Evolutionary conservation across 192 early-diverging fungal genomes (phyloP), one percentile per base, ranked within the genome.

Genomic region (Thamnidium elegans): DNA sequence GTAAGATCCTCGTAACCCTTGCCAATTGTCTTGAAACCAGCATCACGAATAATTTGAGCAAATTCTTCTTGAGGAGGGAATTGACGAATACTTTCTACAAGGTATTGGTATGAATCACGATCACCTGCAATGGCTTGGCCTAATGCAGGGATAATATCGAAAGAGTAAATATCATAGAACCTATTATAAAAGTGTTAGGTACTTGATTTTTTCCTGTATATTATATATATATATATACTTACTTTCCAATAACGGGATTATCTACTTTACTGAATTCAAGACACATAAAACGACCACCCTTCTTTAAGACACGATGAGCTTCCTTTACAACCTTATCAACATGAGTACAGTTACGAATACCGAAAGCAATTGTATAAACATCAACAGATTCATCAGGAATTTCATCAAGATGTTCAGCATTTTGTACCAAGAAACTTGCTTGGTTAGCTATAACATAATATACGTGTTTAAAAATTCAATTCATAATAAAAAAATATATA

Each of bases 311-410:
- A 46, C 97, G 85, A 77, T 91, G 90, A 1, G 97, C 97, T 76
- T 99, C 92, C 54, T 71, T 72, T 31, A 99, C 77, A 1, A 95
- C 97, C 10, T 75, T 79, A 63, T 97, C 94, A 20, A 94, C 81
- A 62, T 95, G 90, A 1, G 97, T 98, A 77, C 92, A 95, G 77
- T 99, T 99, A 65, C 95, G 87, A 67, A 99, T 99, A 19, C 97
- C 97, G 79, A 98, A 98, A 21, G 97, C 94, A 61, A 99, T 99
- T 3, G 95, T 94, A 71, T 96, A 99, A 1, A 87, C 89, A 71
- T 99, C 97, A 51, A 93, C 85, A 11, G 89, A 87, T 31, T 86
- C 81, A 69, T 89, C 85, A 5, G 86, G 79, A 46, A 98, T 86
- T 31, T 81, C 73, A 15, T 76, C 83, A 51, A 98, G 78, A 31